Base-by-base conservation (phyloP, 257 asterid genomes). In the Gardenia jasminoides region DNA sequence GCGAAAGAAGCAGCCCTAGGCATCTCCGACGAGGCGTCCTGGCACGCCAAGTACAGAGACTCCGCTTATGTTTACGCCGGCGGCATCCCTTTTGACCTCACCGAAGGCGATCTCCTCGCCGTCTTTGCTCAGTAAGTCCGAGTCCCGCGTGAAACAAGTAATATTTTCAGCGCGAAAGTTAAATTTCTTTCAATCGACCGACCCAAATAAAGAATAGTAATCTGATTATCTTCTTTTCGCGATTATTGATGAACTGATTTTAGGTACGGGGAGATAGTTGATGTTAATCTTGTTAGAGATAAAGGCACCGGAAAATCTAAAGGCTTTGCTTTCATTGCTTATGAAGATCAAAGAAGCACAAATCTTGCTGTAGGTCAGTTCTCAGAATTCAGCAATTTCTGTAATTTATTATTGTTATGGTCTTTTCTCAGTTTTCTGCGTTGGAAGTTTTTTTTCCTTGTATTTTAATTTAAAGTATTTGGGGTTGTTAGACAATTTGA, bases 311-410 rank as follows among this genome's bases (percentile, higher is more conserved):
- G 98, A 7, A 95, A 96, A 87, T 96, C 99, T 24, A 93, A 93
- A 80, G 99, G 99, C 19, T 96, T 93, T 78, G 97, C 97, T 44
- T 96, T 96, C 83, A 31, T 96, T 78, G 99, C 98, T 5, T 96
- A 96, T 39, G 99, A 96, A 88, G 99, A 96, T 87, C 99, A 96
- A 84, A 90, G 99, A 69, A 93, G 99, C 82, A 93, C 99, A 20
- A 93, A 19, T 86, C 98, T 93, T 6, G 97, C 97, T 20, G 98
- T 96, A 46, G 99, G 99, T 96, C 41, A 33, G 97, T 84, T 65
- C 36, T 78, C 76, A 10, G 26, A 64, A 68, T 79, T 47, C 52
- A 47, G 15, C 52, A 47, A 47, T 79, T 74, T 74, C 36, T n/a
- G 31, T 66, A n/a, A 48, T 4, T 69, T 31, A 10, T 10, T 47